A percentile compares a stretch with the other conserved stretches of the same genome.
Evolutionary conservation across 768 basidiomycete genomes (phyloP).

Genomic region (Boletus reticuloceps): DNA sequence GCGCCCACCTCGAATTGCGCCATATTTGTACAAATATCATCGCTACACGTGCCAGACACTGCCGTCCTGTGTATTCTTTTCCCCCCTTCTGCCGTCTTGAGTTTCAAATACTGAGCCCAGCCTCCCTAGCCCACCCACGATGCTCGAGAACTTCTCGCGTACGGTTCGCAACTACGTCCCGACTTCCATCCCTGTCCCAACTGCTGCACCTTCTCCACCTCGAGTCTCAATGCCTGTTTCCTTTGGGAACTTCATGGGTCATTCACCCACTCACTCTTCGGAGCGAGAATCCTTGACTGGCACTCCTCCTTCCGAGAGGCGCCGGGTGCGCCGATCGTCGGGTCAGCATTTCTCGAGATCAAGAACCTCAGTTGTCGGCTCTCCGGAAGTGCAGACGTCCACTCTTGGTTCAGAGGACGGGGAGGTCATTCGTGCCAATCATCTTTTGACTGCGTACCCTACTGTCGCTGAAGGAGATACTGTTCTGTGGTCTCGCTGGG

Average conservation of each 20-base stretch:
- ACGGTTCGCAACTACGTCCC: conserved; percentile 56
- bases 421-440: conserved; percentile 13
- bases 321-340: conserved; percentile 6
- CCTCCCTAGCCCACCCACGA: conserved; percentile 43
- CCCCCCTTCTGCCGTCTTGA: not conserved
- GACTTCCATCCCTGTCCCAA: conserved; percentile 47
- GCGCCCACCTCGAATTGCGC: not conserved
- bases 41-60: conserved; percentile 16
- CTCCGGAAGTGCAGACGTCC: conserved; percentile 12
- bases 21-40: not conserved
- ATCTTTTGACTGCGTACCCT: conserved; percentile 26
- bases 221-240: conserved; percentile 49
- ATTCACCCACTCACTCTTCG: conserved; percentile 4
- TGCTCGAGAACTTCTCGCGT: conserved; percentile 51
- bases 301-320: conserved; percentile 9
- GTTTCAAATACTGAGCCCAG: conserved; percentile 10
- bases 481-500: conserved; percentile 36
- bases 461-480: conserved; percentile 30
- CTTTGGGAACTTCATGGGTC: conserved; percentile 42
- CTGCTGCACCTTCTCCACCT: conserved; percentile 46
- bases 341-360: conserved; percentile 7
- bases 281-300: conserved; percentile 12
- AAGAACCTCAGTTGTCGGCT: conserved; percentile 5
- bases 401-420: conserved; percentile 24
- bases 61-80: not conserved